Percentiles rank a stretch among this genome's conserved stretches.
Evolutionary conservation across 164 flowering plant genomes (phyloP).

Genomic region (Cinnamomum chago): DNA sequence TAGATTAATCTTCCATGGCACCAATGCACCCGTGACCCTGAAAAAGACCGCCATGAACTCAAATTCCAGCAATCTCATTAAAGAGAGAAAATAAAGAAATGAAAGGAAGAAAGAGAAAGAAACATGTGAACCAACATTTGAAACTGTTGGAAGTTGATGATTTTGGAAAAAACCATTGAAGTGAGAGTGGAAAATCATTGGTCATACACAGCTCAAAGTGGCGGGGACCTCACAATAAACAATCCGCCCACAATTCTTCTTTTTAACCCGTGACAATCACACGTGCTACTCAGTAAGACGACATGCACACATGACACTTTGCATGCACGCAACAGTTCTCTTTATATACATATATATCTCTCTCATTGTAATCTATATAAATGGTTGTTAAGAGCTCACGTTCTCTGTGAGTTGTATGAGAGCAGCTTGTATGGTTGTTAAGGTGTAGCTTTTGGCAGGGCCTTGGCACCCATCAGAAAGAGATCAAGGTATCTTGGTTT

Average conservation of each 20-base stretch:
- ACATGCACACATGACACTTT: background rate
- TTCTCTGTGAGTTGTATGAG: background rate
- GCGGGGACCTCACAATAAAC: background rate
- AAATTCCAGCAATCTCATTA: slow-evolving; percentile 1
- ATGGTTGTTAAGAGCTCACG: background rate
- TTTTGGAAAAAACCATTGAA: background rate
- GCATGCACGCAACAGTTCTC: background rate
- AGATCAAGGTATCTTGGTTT: slow-evolving; percentile 1
- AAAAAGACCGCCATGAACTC: slow-evolving; percentile 8
- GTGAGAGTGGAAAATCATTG: background rate
- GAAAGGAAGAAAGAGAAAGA: background rate
- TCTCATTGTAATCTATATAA: slow-evolving; percentile 3
- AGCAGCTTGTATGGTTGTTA: background rate
- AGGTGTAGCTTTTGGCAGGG: background rate
- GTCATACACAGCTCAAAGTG: background rate
- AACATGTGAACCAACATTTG: background rate
- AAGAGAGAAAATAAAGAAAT: background rate
- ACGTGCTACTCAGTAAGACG: slow-evolving; percentile 20
- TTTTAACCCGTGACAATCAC: slow-evolving; percentile 21
- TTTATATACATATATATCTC: no score
- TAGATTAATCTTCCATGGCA: background rate
- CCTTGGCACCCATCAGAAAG: background rate
- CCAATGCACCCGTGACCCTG: slow-evolving; percentile 29
- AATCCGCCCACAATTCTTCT: background rate
- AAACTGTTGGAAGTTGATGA: background rate